phyloP scores from a whole-genome alignment of 768 basidiomycete genomes.

The Hericium alpestre region DNA sequence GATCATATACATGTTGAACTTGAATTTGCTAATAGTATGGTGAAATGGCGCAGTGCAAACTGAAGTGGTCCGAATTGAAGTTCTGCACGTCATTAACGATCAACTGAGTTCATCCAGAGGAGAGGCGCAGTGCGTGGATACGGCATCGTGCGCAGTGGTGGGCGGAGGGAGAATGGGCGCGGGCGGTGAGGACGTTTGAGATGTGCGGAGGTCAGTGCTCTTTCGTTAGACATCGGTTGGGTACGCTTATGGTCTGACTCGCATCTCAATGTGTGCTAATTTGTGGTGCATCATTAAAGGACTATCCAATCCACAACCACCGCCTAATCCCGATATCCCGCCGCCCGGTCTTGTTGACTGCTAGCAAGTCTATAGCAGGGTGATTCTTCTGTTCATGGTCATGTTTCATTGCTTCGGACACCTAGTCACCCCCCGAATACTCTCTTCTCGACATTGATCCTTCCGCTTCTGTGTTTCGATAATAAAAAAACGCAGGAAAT shows the following conservation, averaged over 20 bases:
- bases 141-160: slow-evolving; percentile 87
- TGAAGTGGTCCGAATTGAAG: slow-evolving; percentile 87
- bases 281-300: slow-evolving; percentile 36
- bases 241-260: neutral
- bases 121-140: slow-evolving; percentile 77
- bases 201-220: slow-evolving; percentile 63
- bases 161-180: slow-evolving; percentile 65
- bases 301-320: slow-evolving; percentile 30
- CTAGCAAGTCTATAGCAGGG: neutral
- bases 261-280: neutral
- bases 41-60: slow-evolving; percentile 53
- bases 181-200: slow-evolving; percentile 95
- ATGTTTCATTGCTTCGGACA: too few species aligned
- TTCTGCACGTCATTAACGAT: slow-evolving; percentile 66
- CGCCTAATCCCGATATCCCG: neutral
- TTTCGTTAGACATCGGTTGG: neutral
- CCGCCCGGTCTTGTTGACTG: neutral
- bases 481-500: too few species aligned
- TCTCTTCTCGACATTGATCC: too few species aligned
- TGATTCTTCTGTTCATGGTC: too few species aligned
- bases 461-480: too few species aligned
- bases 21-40: slow-evolving; percentile 62
- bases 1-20: too few species aligned
- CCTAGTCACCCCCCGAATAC: too few species aligned
- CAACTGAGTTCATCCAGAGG: slow-evolving; percentile 68